A percentile compares a stretch with the other conserved stretches of the same genome.
These are phyloP conservation scores for Alternaria infectoria DNA, from an alignment of 2,329 filamentous ascomycete genomes.

Conservation along the genomic window DNA sequence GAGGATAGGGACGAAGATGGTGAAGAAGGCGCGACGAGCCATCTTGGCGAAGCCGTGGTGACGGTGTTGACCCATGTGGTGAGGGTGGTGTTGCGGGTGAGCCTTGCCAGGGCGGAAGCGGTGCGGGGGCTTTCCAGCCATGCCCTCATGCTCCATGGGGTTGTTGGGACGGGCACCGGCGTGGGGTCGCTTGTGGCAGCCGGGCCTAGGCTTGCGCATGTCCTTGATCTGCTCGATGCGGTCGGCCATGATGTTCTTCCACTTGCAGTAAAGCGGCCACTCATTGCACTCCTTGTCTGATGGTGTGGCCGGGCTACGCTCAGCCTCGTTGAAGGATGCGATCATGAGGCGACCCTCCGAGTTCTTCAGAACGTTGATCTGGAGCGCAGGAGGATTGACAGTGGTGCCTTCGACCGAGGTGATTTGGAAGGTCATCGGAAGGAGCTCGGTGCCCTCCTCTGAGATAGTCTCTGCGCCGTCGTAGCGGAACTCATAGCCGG, in stretches of 20 bases:
- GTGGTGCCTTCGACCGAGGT: slow-evolving; percentile 41
- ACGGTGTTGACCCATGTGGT: slow-evolving; percentile 27
- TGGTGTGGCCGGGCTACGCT: slow-evolving; percentile 25
- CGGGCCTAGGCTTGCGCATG: slow-evolving; percentile 39
- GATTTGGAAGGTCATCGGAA: slow-evolving; percentile 48
- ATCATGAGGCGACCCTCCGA: slow-evolving; percentile 47
- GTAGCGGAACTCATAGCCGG: slow-evolving; percentile 45
- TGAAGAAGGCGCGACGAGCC: slow-evolving; percentile 61
- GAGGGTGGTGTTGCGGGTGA: slow-evolving; percentile 30
- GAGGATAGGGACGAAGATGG: slow-evolving; percentile 71
- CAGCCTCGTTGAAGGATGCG: slow-evolving; percentile 41
- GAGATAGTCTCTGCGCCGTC: slow-evolving; percentile 43
- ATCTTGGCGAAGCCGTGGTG: slow-evolving; percentile 40
- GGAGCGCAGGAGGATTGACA: slow-evolving; percentile 42
- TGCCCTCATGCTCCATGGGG: slow-evolving; percentile 39
- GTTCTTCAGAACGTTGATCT: slow-evolving; percentile 48
- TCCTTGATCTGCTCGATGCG: slow-evolving; percentile 45
- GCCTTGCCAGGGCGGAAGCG: slow-evolving; percentile 38
- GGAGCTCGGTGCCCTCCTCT: slow-evolving; percentile 46
- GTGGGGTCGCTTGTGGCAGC: slow-evolving; percentile 42
- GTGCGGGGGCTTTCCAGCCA: slow-evolving; percentile 43
- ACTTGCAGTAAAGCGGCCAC: slow-evolving; percentile 51
- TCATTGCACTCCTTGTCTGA: slow-evolving; percentile 43
- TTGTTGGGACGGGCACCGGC: slow-evolving; percentile 22
- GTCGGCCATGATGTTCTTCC: slow-evolving; percentile 48